phyloP scores from a whole-genome alignment of 257 asterid species.

The Gentiana dahurica region DNA sequence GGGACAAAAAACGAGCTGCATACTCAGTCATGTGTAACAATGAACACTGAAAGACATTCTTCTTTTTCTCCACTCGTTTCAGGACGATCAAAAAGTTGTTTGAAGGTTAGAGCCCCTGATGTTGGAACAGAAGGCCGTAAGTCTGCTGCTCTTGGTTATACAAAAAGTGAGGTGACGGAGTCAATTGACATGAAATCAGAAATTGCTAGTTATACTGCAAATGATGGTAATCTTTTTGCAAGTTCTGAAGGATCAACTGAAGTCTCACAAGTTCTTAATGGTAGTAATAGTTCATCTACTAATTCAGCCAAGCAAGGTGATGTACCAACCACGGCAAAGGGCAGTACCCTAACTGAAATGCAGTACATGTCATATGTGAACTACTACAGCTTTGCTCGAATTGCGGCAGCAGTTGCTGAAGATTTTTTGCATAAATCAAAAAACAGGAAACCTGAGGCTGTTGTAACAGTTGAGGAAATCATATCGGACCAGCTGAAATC shows the following conservation, averaged over 20 bases:
- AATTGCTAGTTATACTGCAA: slow-evolving; percentile 25
- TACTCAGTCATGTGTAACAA: slow-evolving; percentile 9
- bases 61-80: slow-evolving; percentile 12
- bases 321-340: slow-evolving; percentile 11
- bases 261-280: slow-evolving; percentile 43
- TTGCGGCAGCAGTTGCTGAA: slow-evolving; percentile 48
- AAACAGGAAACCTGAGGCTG: slow-evolving; percentile 34
- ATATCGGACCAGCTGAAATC: slow-evolving; percentile 60
- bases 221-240: slow-evolving; percentile 38
- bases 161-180: slow-evolving; percentile 22
- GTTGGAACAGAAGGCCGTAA: slow-evolving; percentile 25
- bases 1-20: slow-evolving; percentile 36
- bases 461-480: slow-evolving; percentile 48
- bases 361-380: slow-evolving; percentile 38
- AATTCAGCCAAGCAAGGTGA: slow-evolving; percentile 18
- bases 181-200: slow-evolving; percentile 17
- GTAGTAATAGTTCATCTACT: slow-evolving; percentile 17
- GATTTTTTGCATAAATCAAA: slow-evolving; percentile 38
- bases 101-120: slow-evolving; percentile 19
- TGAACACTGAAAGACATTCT: background rate
- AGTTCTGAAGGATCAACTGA: slow-evolving; percentile 75
- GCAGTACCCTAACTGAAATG: slow-evolving; percentile 18
- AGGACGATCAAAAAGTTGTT: slow-evolving; percentile 16
- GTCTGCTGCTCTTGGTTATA: slow-evolving; percentile 23
- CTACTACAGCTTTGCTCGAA: slow-evolving; percentile 62